Evolutionary conservation across 2,329 filamentous ascomycete genomes (phyloP), one percentile per base, ranked within the genome.

Genomic region (Fusarium sp.): DNA sequence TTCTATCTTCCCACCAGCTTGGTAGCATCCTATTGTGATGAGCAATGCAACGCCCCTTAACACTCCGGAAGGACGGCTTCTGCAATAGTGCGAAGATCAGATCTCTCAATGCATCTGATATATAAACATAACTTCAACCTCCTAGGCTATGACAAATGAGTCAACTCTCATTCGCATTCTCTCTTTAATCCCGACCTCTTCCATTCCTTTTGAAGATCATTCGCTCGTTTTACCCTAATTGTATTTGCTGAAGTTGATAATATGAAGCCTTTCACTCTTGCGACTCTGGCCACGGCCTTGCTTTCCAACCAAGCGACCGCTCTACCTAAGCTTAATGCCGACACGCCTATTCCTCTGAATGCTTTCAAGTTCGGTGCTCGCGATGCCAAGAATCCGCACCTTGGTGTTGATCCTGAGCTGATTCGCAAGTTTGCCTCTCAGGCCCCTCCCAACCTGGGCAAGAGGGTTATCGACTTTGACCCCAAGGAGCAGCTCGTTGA

Each of bases 361-460:
- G 71, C 71, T 3, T 73, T 73, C 46, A 73, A 64, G 58, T 33
- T 73, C 5, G 18, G 44, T 5, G 1, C 32, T 10, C 54, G 67
- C 1, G 33, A 21, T 18, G 71, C 59, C 16, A 15, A 35, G 9
- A 63, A 73, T n/a, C 71, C 71, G 32, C 71, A 73, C 16, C 9
- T 60, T 18, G 67, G 70, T 3, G 53, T 73, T n/a, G 71, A 73
- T 6, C 71, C 70, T n/a, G 71, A 73, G 67, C 30, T 57, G 5
- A 73, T 73, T 18, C 71, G 71, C 42, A 73, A 73, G 37, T 73
- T 35, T 16, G 71, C 58, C 4, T 73, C 71, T 12, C 62, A 64
- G 53, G 70, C 67, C 16, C 70, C 71, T 32, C 9, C 71, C 3
- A 43, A 44, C 38, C 32, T 64, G 9, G 62, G 49, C 6, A 73